Base-by-base conservation (phyloP, 352 stramenopile species). In the Poterioochromonas sp. region DNA sequence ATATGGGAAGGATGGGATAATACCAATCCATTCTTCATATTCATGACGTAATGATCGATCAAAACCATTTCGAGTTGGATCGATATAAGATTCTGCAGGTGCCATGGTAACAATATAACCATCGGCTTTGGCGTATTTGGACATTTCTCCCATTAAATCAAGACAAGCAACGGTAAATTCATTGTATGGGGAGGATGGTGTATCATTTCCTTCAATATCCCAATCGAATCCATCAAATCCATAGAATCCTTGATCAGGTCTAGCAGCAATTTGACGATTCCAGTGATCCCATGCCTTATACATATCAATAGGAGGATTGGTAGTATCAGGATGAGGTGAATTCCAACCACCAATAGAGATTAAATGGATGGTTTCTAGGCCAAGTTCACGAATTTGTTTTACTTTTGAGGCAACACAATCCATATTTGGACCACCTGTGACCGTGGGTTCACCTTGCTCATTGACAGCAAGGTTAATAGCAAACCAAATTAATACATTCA, bases 321-420 rank as follows among this genome's bases (percentile, higher is more conserved):
- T 68, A 34, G 51, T 68, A 69, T 78, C 47, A n/a, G 71, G 71
- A 53, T 78, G 71, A 26, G 71, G 71, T 44, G 71, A 44, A 37
- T 78, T 65, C 71, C 71, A 78, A 22, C 71, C 71, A 29, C 71
- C 71, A 39, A 78, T 78, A 32, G 71, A 78, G 3, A 78, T 78
- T 37, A 78, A 39, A 69, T 78, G 71, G 20, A 65, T 34, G 47
- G 44, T 68, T 11, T 12, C 2, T 11, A 78, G n/a, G 2, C 32
- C 47, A 20, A 78, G 47, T 53, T 63, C 41, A 47, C 20, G 26
- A 11, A 78, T 78, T 68, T 29, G 8, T 29, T 20, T 15, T 34
- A 68, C 47, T 69, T 68, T 65, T 22, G 71, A 40, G 11, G 71
- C 71, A 29, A 78, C 71, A 53, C 71, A 78, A 34, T 63, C 41